phyloP scores from a whole-genome alignment of 2,329 filamentous ascomycete species.

The Didymella pinodella region DNA sequence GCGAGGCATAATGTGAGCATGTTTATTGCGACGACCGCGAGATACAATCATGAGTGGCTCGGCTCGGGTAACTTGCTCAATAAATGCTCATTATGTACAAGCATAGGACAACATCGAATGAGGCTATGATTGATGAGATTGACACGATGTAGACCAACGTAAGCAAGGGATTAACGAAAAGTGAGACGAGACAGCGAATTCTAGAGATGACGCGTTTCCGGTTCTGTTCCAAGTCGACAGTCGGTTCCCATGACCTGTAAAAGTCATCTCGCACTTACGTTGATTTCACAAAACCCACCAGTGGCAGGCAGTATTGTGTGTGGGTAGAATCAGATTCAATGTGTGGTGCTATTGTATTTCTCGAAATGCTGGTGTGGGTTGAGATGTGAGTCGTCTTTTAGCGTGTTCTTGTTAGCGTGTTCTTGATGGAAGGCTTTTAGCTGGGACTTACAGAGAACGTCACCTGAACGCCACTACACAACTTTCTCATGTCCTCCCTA shows the following conservation, averaged over 20 bases:
- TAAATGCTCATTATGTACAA: slow-evolving; percentile 13
- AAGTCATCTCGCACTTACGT: neutral
- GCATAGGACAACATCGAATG: neutral
- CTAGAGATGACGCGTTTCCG: neutral
- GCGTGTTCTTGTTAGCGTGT: neutral
- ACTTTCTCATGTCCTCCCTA: slow-evolving; percentile 5
- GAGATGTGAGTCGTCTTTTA: neutral
- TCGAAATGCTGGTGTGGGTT: neutral
- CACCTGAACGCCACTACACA: neutral
- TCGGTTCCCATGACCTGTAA: neutral
- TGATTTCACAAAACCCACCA: too few relatives aligned
- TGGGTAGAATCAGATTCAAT: neutral
- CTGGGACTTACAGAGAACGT: neutral
- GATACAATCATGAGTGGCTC: neutral
- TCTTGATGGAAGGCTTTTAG: neutral
- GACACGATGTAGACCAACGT: neutral
- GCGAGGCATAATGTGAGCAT: slow-evolving; percentile 12
- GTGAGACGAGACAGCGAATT: neutral
- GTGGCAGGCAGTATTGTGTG: neutral
- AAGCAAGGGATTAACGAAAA: neutral
- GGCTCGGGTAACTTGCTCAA: slow-evolving; percentile 5
- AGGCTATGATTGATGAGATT: neutral
- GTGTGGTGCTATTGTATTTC: neutral
- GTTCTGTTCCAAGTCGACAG: neutral
- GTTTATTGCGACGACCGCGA: neutral